Evolutionary conservation across 805 yeast species (phyloP).

Genomic region (Spathaspora sp.): DNA sequence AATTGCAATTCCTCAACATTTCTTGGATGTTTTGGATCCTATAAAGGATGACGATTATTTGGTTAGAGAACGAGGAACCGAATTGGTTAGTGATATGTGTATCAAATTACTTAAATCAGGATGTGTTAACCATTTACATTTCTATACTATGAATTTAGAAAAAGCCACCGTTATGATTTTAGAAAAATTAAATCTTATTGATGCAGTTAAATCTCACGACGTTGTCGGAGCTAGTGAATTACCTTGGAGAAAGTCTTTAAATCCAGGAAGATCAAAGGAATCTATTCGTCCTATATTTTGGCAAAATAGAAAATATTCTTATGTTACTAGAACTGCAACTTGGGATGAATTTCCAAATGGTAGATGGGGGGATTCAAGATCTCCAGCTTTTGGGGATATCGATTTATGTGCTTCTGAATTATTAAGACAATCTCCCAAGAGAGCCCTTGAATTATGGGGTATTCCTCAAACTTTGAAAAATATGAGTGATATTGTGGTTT

Average conservation of each 20-base stretch:
- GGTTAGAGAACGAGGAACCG: slow-evolving; percentile 83
- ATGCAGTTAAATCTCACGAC: slow-evolving; percentile 35
- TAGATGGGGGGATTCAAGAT: slow-evolving; percentile 96
- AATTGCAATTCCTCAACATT: slow-evolving; percentile 71
- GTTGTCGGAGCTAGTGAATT: slow-evolving; percentile 39
- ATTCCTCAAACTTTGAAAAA: slow-evolving; percentile 60
- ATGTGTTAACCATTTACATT: slow-evolving; percentile 79
- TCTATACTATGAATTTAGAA: slow-evolving; percentile 97
- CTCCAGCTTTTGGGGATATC: slow-evolving; percentile 94
- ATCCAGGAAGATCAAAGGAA: slow-evolving; percentile 75
- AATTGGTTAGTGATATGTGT: slow-evolving; percentile 83
- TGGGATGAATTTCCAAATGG: slow-evolving; percentile 99
- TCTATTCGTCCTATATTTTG: slow-evolving; percentile 92
- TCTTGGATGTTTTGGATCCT: slow-evolving; percentile 67
- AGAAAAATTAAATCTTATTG: slow-evolving; percentile 64
- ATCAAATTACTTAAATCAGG: slow-evolving; percentile 65
- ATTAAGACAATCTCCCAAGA: slow-evolving; percentile 77
- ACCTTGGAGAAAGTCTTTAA: slow-evolving; percentile 93
- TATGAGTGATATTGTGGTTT: slow-evolving; percentile 57
- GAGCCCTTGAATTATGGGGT: slow-evolving; percentile 87
- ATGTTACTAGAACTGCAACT: slow-evolving; percentile 81
- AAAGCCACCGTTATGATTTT: slow-evolving; percentile 84
- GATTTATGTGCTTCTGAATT: slow-evolving; percentile 77
- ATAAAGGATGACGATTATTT: slow-evolving; percentile 85
- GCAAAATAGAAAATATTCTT: slow-evolving; percentile 90